Evolutionary conservation across 2,329 filamentous ascomycete species (phyloP).

Genomic region (Pezicula neosporulosa): DNA sequence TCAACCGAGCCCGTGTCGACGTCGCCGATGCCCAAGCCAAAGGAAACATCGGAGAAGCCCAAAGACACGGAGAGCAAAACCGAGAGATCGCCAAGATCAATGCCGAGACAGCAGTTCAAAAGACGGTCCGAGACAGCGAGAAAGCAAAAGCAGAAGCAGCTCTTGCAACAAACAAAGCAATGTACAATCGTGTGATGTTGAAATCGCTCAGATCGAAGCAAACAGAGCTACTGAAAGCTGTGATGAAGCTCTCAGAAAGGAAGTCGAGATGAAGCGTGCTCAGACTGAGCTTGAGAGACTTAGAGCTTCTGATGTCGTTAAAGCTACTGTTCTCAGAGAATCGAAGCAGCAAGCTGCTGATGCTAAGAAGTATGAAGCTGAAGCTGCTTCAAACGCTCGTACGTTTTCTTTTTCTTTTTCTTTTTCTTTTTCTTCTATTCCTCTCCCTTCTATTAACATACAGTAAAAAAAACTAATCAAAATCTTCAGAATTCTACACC

Average conservation of each 20-base stretch:
- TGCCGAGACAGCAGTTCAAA: constrained; percentile 76
- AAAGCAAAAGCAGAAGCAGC: constrained; percentile 75
- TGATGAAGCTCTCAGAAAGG: constrained; percentile 76
- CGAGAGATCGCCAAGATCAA: constrained; percentile 87
- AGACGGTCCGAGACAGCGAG: constrained; percentile 78
- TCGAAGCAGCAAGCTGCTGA: constrained; percentile 67
- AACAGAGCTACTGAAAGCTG: constrained; percentile 68
- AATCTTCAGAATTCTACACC: constrained; percentile 16
- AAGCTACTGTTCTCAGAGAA: constrained; percentile 68
- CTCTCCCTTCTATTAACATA: no score
- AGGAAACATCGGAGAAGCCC: constrained; percentile 73
- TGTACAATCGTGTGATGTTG: constrained; percentile 69
- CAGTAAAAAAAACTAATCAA: neutral
- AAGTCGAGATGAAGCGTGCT: constrained; percentile 74
- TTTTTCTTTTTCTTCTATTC: constrained; percentile 22
- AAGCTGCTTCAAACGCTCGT: constrained; percentile 53
- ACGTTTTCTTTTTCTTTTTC: constrained; percentile 18
- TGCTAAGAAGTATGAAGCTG: constrained; percentile 59
- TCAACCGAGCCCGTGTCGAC: constrained; percentile 71
- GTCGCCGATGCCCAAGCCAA: constrained; percentile 61
- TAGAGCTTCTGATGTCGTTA: constrained; percentile 73
- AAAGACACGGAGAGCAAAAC: constrained; percentile 76
- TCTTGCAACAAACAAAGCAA: constrained; percentile 68
- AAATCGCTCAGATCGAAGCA: constrained; percentile 73
- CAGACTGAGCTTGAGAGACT: constrained; percentile 78